These are phyloP conservation scores for Neonectria neomacrospora DNA, from an alignment of 2,329 filamentous ascomycete genomes.

Conservation along the genomic window DNA sequence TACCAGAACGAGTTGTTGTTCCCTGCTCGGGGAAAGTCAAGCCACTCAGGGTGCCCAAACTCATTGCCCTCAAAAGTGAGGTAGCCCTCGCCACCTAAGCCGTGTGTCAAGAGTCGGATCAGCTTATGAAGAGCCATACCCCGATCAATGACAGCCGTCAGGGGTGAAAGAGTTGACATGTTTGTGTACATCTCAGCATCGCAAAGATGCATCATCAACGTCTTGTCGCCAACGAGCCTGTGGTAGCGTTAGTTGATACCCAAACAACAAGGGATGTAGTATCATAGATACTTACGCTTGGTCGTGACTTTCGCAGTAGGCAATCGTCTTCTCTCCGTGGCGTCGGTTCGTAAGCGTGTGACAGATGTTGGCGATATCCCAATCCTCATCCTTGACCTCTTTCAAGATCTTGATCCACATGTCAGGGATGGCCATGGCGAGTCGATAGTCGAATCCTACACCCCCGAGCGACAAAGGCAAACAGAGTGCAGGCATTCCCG, in stretches of 20 bases:
- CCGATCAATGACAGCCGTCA: slow-evolving; percentile 89
- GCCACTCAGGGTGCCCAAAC: slow-evolving; percentile 98
- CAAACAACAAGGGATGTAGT: slow-evolving; percentile 16
- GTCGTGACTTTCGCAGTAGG: slow-evolving; percentile 96
- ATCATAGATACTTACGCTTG: slow-evolving; percentile 78
- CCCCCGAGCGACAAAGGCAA: slow-evolving; percentile 86
- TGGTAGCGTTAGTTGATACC: slow-evolving; percentile 36
- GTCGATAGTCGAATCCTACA: slow-evolving; percentile 95
- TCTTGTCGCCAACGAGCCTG: slow-evolving; percentile 95
- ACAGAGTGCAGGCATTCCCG: slow-evolving; percentile 97
- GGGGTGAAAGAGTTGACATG: slow-evolving; percentile 87
- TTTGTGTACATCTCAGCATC: slow-evolving; percentile 98
- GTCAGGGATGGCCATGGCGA: slow-evolving; percentile 97
- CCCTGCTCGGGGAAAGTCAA: slow-evolving; percentile 94
- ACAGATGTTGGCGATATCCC: slow-evolving; percentile 87
- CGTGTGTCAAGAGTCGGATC: slow-evolving; percentile 93
- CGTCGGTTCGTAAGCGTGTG: slow-evolving; percentile 92
- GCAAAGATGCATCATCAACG: slow-evolving; percentile 97
- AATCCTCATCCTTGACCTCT: slow-evolving; percentile 88
- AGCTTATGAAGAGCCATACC: slow-evolving; percentile 96
- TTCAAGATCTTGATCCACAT: slow-evolving; percentile 99
- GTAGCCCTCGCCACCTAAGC: slow-evolving; percentile 93
- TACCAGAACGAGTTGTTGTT: slow-evolving; percentile 96
- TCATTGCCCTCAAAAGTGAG: slow-evolving; percentile 99
- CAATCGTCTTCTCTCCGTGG: slow-evolving; percentile 97